These are phyloP conservation scores for Blastobotrys arbuscula DNA, from an alignment of 1,139 yeast genomes.

Conservation along the genomic window DNA sequence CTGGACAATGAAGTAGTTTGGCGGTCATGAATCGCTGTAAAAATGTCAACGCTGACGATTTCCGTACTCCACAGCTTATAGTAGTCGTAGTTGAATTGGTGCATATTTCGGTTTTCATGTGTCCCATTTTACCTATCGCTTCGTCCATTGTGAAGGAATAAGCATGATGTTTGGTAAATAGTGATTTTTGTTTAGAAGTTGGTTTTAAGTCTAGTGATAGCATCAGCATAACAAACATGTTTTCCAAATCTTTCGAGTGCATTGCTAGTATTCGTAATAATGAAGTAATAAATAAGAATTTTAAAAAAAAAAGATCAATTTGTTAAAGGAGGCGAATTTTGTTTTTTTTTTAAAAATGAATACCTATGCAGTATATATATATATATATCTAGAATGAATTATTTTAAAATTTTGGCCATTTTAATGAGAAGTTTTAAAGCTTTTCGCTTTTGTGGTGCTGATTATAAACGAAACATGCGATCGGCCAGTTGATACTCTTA, in stretches of 20 bases:
- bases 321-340: neutral
- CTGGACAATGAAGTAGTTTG: conserved; percentile 68
- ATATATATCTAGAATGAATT: too few relatives aligned
- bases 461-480: too few relatives aligned
- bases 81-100: conserved; percentile 43
- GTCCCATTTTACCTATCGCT: conserved; percentile 50
- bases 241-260: conserved; percentile 19
- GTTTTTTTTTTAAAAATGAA: too few relatives aligned
- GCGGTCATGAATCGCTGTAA: conserved; percentile 57
- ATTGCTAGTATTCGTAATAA: neutral
- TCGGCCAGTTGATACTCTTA: too few relatives aligned
- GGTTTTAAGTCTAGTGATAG: conserved; percentile 43
- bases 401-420: too few relatives aligned
- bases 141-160: conserved; percentile 50
- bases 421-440: too few relatives aligned
- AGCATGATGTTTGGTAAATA: conserved; percentile 42
- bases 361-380: too few relatives aligned
- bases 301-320: neutral
- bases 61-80: conserved; percentile 54
- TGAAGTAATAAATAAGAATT: neutral
- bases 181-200: conserved; percentile 17
- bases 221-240: conserved; percentile 40
- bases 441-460: too few relatives aligned
- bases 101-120: conserved; percentile 46
- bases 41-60: conserved; percentile 44